phyloP scores from a whole-genome alignment of 2,329 filamentous ascomycete genomes.

The Parafenestella ontariensis region DNA sequence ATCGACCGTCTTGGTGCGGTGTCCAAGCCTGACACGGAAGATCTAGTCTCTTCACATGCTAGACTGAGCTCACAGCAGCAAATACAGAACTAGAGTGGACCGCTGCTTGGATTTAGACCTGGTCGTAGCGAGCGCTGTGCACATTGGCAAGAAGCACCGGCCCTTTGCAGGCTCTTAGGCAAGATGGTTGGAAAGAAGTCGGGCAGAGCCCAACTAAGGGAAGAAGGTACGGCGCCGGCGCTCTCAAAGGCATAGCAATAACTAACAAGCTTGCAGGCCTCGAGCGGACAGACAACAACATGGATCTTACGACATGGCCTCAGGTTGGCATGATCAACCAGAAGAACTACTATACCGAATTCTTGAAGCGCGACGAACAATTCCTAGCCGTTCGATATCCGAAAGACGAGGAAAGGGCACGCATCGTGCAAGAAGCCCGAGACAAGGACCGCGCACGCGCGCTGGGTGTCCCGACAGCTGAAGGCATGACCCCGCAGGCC shows the following conservation, averaged over 20 bases:
- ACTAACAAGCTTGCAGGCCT: constrained; percentile 68
- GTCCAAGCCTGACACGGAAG: neutral
- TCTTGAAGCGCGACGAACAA: constrained; percentile 97
- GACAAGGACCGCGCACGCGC: constrained; percentile 87
- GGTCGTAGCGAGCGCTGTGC: constrained; percentile 6
- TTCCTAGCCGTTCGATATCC: constrained; percentile 87
- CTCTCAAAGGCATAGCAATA: neutral
- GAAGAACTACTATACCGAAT: constrained; percentile 96
- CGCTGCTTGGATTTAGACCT: constrained; percentile 16
- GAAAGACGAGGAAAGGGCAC: constrained; percentile 83
- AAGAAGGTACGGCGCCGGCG: constrained; percentile 58
- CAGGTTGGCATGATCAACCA: constrained; percentile 94
- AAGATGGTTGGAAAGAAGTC: constrained; percentile 72
- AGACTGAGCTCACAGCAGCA: neutral
- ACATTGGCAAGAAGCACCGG: neutral
- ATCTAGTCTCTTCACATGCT: neutral
- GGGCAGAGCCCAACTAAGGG: constrained; percentile 65
- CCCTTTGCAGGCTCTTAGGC: neutral
- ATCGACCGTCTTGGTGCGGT: neutral
- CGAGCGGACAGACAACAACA: constrained; percentile 96
- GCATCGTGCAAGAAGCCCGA: constrained; percentile 83
- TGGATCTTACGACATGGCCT: constrained; percentile 94
- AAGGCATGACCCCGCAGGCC: constrained; percentile 31
- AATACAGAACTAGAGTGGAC: constrained; percentile 9
- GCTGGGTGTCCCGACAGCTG: constrained; percentile 65